Conservation (phyloP, 805 yeast species). For the Kodamaea lidongshanica region DNA sequence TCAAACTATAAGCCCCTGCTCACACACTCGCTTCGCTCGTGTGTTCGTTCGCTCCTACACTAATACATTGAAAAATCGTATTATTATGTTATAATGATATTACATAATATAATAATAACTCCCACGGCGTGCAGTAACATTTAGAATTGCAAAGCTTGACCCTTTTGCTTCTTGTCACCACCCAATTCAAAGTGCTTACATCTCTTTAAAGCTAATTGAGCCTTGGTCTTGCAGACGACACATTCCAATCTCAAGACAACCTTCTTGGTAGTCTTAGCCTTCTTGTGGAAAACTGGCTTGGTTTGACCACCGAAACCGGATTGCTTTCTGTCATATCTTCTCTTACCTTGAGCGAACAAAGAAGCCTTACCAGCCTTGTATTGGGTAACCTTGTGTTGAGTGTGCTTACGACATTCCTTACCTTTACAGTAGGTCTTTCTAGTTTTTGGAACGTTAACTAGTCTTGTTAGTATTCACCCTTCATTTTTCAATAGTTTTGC, state of each 20-base stretch:
- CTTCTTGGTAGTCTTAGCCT: constrained; percentile 99
- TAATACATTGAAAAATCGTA: too few species aligned
- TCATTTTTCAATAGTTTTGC: neutral
- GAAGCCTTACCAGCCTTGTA: constrained; percentile 99
- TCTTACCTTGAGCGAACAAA: constrained; percentile 98
- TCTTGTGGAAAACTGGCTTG: constrained; percentile 99
- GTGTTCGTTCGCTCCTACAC: too few species aligned
- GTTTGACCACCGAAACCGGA: constrained; percentile 99
- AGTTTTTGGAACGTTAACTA: constrained; percentile 99
- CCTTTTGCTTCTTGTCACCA: constrained; percentile 99
- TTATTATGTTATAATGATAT: constrained; percentile 3
- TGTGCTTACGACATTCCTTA: constrained; percentile 98
- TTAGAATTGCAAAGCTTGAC: constrained; percentile 99
- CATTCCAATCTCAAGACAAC: constrained; percentile 99
- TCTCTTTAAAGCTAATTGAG: constrained; percentile 97
- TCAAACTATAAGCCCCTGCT: too few species aligned
- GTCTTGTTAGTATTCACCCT: constrained; percentile 21
- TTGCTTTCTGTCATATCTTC: constrained; percentile 99
- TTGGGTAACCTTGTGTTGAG: constrained; percentile 99
- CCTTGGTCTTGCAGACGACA: constrained; percentile 97
- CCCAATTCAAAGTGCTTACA: constrained; percentile 99
- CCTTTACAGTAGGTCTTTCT: constrained; percentile 99
- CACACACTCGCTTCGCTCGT: too few species aligned
- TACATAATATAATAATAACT: constrained; percentile 4
- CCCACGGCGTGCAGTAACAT: constrained; percentile 6